Evolutionary conservation across 208 protist genomes (phyloP).

Genomic region (Leptomonas seymouri): DNA sequence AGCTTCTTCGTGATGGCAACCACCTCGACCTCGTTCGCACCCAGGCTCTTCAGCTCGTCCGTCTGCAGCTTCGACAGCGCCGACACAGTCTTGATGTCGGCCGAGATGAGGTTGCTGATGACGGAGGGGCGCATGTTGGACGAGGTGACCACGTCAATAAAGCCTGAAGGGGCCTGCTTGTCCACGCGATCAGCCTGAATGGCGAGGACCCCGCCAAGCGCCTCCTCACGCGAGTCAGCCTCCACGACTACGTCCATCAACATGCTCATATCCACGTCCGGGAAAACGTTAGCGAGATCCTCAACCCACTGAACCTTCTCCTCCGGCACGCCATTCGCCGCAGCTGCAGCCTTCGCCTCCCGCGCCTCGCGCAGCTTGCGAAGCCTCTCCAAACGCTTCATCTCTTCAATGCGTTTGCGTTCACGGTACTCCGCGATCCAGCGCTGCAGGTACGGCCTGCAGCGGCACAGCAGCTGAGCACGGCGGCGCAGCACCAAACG

Average conservation of each 20-base stretch:
- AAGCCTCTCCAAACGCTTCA: constrained; percentile 57
- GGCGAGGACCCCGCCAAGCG: constrained; percentile 44
- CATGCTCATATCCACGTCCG: constrained; percentile 48
- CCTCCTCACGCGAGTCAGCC: constrained; percentile 55
- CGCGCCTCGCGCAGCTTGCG: constrained; percentile 51
- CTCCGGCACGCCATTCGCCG: constrained; percentile 40
- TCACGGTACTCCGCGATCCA: constrained; percentile 74
- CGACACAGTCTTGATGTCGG: constrained; percentile 64
- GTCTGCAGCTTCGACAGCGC: constrained; percentile 57
- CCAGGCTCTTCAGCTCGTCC: constrained; percentile 57
- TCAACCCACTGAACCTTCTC: constrained; percentile 64
- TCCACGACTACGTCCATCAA: constrained; percentile 69
- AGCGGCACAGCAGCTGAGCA: constrained; percentile 61
- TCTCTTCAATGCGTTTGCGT: constrained; percentile 67
- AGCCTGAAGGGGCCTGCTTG: constrained; percentile 44
- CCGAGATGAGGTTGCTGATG: constrained; percentile 51
- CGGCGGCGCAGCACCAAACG: constrained; percentile 73
- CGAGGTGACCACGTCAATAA: constrained; percentile 62
- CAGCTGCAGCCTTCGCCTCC: constrained; percentile 51
- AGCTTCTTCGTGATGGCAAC: constrained; percentile 61
- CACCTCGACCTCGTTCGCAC: constrained; percentile 69
- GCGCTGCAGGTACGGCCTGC: constrained; percentile 62
- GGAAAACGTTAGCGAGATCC: constrained; percentile 68
- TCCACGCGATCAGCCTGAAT: constrained; percentile 76
- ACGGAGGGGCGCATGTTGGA: constrained; percentile 51